Evolutionary conservation across 768 basidiomycete genomes (phyloP), one percentile per base, ranked within the genome.

Genomic region (Mycena epipterygia): DNA sequence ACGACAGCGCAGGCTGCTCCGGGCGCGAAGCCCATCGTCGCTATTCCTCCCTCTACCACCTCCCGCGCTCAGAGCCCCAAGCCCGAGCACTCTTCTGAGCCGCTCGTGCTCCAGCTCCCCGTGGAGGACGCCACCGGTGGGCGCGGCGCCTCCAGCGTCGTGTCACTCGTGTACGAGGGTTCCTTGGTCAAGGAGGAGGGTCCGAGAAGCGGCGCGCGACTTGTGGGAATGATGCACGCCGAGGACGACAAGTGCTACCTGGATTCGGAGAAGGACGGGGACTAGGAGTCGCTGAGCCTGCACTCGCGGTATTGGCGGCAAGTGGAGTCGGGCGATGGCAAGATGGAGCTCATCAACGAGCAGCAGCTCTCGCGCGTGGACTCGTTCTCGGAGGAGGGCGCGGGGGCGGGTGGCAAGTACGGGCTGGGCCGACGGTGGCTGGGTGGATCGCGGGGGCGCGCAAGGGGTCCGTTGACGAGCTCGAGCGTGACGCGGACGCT

Each of bases 191-290:
- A 52, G 27, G 49, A 9, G 6, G 29, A 52, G 17, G 55, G 25
- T 5, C 59, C 41, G n/a, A 25, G 23, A 16, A 35, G 51, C 21
- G 58, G 39, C 11, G 27, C 23, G 37, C 76, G 71, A 67, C n/a
- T n/a, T n/a, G n/a, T n/a, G n/a, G n/a, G n/a, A n/a, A n/a, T n/a
- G n/a, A n/a, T n/a, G n/a, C n/a, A n/a, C n/a, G n/a, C n/a, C n/a
- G 81, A 77, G 46, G 78, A 72, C 53, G 79, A 74, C 8, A 78
- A 78, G 9, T 77, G 78, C 21, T 79, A 80, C 27, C 80, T 81
- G 42, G 79, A 77, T 13, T n/a, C n/a, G n/a, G 80, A 76, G 52
- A 81, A 81, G 48, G 77, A 81, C 17, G 84, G 81, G 27, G 82
- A 75, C 33, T 55, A 48, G n/a, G 72, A 72, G 59, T n/a, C 62